Evolutionary conservation across 2,329 filamentous ascomycete genomes (phyloP), one percentile per base, ranked within the genome.

Genomic region (Harringtonia aguacate): DNA sequence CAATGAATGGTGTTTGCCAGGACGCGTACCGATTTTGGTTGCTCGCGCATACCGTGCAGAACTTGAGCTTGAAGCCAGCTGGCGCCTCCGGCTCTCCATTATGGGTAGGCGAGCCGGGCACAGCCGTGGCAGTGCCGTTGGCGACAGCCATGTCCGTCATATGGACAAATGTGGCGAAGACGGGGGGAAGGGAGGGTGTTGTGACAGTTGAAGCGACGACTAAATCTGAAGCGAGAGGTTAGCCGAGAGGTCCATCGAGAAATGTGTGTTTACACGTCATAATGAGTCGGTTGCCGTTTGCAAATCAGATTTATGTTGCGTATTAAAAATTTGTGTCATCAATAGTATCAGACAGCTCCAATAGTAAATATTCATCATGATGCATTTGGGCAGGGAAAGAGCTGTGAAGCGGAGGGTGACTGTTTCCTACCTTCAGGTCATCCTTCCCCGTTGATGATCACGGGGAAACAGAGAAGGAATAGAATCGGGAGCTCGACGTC

Each of bases 21-120:
- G 12, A 30, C 13, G 46, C 72, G 50, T 71, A 94, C 79, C 92
- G 81, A 59, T 98, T 98, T 63, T 98, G 88, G 57, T 98, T 98
- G 57, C 88, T 95, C 8, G 92, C 92, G 65, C 92, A 98, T n/a
- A 98, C 90, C 3, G 92, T 97, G 70, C 89, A 95, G 65, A 97
- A 95, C 59, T 86, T 94, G 49, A 98, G 75, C 65, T 92, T 95
- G 73, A 81, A 95, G 42, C 73, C 77, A n/a, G 68, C 68, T 22
- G 69, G 64, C 17, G 70, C 69, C 36, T 74, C 69, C 14, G 68
- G 63, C 22, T 68, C 64, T 44, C 67, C 67, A 46, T 72, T 70
- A 45, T 31, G 43, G 15, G 41, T n/a, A 20, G 31, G 13, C 20
- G 39, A 15, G 33, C 34, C 41, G 4, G 39, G 22, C 10, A 30